Percentiles rank a stretch among this genome's conserved stretches.
Conservation (phyloP, 345 rosid genomes). For the Populus ilicifolia region DNA sequence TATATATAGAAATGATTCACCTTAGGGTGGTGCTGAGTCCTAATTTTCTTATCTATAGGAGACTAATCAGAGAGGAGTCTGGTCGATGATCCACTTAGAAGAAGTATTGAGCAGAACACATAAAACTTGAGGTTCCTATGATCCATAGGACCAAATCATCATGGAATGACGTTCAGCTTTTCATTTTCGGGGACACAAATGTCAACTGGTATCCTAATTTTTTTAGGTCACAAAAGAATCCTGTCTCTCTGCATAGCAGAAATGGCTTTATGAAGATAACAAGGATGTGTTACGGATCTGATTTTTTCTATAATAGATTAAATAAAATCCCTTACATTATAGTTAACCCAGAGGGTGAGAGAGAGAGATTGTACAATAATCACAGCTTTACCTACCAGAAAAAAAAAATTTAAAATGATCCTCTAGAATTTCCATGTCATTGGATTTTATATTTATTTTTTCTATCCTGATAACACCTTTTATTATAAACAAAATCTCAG, state of each 20-base stretch:
- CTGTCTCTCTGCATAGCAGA: not conserved
- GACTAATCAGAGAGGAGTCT: conserved; percentile 21
- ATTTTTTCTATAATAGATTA: not conserved
- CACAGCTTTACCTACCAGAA: conserved; percentile 24
- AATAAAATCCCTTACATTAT: not conserved
- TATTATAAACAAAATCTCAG: not conserved
- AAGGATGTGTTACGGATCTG: not conserved
- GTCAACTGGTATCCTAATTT: not conserved
- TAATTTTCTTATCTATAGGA: conserved; percentile 31
- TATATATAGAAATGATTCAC: not conserved
- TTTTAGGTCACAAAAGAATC: not conserved
- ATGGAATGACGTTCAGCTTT: not conserved
- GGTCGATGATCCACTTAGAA: conserved; percentile 30
- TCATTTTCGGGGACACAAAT: not conserved
- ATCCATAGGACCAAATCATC: not conserved
- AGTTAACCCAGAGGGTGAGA: not conserved
- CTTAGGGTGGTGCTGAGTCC: conserved; percentile 25
- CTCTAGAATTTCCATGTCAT: conserved; percentile 7
- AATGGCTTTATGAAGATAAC: not conserved
- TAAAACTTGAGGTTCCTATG: not conserved
- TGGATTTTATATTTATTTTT: not conserved
- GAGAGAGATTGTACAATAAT: not conserved
- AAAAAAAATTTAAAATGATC: conserved; percentile 8
- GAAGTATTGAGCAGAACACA: not conserved
- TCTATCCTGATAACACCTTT: no score